Conservation (phyloP, 2,329 filamentous ascomycete genomes). For the Ilyonectria destructans region DNA sequence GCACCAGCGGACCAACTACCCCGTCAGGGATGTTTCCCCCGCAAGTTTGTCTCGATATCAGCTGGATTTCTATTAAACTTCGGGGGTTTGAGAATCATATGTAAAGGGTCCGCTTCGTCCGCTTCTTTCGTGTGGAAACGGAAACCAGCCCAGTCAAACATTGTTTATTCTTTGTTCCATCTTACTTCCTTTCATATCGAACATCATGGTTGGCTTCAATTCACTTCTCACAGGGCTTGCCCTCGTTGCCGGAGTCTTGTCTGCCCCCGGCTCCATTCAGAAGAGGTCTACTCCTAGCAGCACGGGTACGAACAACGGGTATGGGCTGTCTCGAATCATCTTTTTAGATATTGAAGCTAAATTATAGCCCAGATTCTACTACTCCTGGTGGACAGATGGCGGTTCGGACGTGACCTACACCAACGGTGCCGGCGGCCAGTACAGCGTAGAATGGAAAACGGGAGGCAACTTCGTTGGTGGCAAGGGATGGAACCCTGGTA, state of each 20-base stretch:
- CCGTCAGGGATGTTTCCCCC: constrained; percentile 15
- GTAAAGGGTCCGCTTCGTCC: constrained; percentile 1
- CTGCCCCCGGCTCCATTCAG: constrained; percentile 47
- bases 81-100: constrained; percentile 21
- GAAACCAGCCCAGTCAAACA: background rate
- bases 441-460: constrained; percentile 61
- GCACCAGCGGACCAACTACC: constrained; percentile 29
- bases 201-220: constrained; percentile 46
- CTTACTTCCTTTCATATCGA: constrained; percentile 16
- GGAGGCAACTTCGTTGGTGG: constrained; percentile 46
- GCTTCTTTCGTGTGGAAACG: background rate
- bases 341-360: background rate
- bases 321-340: background rate
- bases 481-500: constrained; percentile 41
- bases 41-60: constrained; percentile 14
- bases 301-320: constrained; percentile 56
- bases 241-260: constrained; percentile 41
- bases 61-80: constrained; percentile 9
- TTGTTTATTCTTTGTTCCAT: constrained; percentile 1
- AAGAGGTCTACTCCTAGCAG: constrained; percentile 54
- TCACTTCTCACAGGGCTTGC: constrained; percentile 47
- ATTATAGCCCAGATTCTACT: constrained; percentile 55
- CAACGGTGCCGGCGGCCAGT: constrained; percentile 60
- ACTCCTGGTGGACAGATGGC: constrained; percentile 65
- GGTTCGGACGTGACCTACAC: constrained; percentile 61